Evolutionary conservation across 2,329 filamentous ascomycete genomes (phyloP).

Genomic region (Hymenotorrendiella dingleyae): DNA sequence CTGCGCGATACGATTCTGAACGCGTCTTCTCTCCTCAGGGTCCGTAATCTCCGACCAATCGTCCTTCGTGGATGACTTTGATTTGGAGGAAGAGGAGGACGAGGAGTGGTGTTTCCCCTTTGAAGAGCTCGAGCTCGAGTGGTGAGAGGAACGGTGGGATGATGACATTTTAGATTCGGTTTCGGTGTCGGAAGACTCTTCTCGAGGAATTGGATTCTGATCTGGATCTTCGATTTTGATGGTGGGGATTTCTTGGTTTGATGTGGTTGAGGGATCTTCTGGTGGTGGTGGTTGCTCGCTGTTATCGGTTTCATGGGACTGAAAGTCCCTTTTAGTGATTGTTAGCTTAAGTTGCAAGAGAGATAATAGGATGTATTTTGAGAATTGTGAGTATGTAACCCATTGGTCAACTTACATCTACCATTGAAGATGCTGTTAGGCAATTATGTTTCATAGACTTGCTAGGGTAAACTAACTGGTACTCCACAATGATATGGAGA

Average conservation of each 20-base stretch:
- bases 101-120: conserved; percentile 16
- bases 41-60: conserved; percentile 68
- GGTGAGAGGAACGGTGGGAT: conserved; percentile 22
- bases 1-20: conserved; percentile 72
- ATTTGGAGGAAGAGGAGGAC: conserved; percentile 30
- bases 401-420: conserved; percentile 27
- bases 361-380: too few relatives aligned
- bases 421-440: conserved; percentile 9
- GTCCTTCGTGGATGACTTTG: conserved; percentile 39
- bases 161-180: conserved; percentile 25
- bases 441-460: conserved; percentile 1
- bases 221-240: conserved; percentile 25
- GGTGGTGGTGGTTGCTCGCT: conserved; percentile 4
- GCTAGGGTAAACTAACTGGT: not conserved
- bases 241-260: conserved; percentile 13
- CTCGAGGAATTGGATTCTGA: conserved; percentile 16
- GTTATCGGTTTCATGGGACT: conserved; percentile 18
- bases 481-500: not conserved
- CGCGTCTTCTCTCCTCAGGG: conserved; percentile 64
- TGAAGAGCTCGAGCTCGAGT: conserved; percentile 19
- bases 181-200: conserved; percentile 21
- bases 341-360: too few relatives aligned
- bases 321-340: conserved; percentile 18
- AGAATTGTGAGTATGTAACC: too few relatives aligned
- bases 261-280: conserved; percentile 12